These are phyloP conservation scores for Edaphochlamys debaryana DNA, from an alignment of 139 green algal genomes.

Conservation along the genomic window DNA sequence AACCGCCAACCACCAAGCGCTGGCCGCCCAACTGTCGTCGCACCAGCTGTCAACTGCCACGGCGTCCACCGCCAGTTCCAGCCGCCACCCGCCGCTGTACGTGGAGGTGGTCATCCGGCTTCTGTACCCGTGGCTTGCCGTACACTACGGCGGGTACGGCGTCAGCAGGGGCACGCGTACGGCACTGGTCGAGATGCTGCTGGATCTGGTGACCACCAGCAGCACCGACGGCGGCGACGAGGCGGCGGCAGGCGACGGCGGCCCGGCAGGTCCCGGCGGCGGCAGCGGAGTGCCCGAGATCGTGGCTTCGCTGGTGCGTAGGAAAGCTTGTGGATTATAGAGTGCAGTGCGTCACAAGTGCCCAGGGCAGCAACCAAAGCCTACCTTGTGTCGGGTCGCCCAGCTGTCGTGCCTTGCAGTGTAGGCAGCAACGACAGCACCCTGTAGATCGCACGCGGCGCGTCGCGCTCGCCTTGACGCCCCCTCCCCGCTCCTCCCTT, in stretches of 20 bases:
- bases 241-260: neutral
- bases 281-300: neutral
- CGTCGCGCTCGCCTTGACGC: too few relatives aligned
- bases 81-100: constrained; percentile 2
- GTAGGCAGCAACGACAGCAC: too few relatives aligned
- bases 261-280: neutral
- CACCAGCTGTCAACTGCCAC: neutral
- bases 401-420: too few relatives aligned
- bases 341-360: too few relatives aligned
- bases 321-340: too few relatives aligned
- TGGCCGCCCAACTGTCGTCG: neutral
- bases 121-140: constrained; percentile 45
- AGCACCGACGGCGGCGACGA: too few relatives aligned
- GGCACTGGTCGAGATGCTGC: constrained; percentile 3
- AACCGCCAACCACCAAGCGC: neutral
- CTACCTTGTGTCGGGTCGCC: too few relatives aligned
- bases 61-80: too few relatives aligned
- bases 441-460: too few relatives aligned
- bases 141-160: constrained; percentile 36
- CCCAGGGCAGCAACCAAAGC: too few relatives aligned
- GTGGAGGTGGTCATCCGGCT: constrained; percentile 61
- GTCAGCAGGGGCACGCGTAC: neutral
- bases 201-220: neutral
- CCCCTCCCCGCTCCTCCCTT: too few relatives aligned
- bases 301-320: neutral